Base-by-base conservation (phyloP, 2,329 filamentous ascomycete species). In the Pyricularia sp. region DNA sequence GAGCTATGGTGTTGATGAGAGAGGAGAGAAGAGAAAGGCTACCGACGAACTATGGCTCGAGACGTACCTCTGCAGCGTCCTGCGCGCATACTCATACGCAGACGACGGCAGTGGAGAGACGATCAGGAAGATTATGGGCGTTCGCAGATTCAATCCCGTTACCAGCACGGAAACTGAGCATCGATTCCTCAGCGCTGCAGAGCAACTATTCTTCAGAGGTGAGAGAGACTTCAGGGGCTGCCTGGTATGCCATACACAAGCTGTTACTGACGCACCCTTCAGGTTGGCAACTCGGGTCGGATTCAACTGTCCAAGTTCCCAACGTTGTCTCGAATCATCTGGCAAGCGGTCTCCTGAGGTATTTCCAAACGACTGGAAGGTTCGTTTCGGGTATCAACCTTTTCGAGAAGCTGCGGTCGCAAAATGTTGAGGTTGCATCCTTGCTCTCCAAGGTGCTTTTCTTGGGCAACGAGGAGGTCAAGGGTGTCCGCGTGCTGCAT, bases 91-190 rank as follows among this genome's bases (percentile, higher is more conserved):
- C 76, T 93, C 91, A 0, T 99, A 99, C 74, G 94, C 94, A 62
- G 93, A 99, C 73, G 90, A 97, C 75, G 93, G 93, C 60, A 94
- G 90, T 65, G 93, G 93, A 65, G 93, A 97, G 71, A 90, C 90
- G 1, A 96, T 97, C 74, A 90, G 94, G 76, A 96, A 94, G 78
- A 97, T 99, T 66, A 90, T 97, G 73, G 94, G 93, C n/a, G 92
- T 97, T 63, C 85, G 94, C 70, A 86, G 94, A 68, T 97, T 99
- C 82, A 99, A 99, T 73, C 94, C 94, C 1, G 91, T 99, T 67
- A 97, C 92, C 62, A 97, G 90, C 75, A 97, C 94, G n/a, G 94
- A 99, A 75, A 92, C 91, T 67, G 94, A 99, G 76, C 94, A 99
- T 74, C 91, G 91, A 69, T 99, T 99, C 74, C 81, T 99, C 57